Percentiles rank a stretch among this genome's conserved stretches.
These are phyloP conservation scores for Candida arabinofermentans DNA, from an alignment of 805 yeast genomes.

Conservation along the genomic window DNA sequence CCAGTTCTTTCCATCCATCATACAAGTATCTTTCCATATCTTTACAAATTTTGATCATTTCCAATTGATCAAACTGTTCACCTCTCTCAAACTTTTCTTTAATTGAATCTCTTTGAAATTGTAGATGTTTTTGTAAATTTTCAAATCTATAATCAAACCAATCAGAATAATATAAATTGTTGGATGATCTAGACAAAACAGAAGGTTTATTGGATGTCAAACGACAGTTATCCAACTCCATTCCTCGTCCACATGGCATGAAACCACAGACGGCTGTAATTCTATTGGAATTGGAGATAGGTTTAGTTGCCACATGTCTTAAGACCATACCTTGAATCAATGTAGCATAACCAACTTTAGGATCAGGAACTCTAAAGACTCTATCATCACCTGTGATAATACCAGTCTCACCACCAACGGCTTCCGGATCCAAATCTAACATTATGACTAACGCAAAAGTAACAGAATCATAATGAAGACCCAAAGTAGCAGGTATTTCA, in stretches of 20 bases:
- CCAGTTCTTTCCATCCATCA: slow-evolving; percentile 25
- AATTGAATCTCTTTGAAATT: slow-evolving; percentile 9
- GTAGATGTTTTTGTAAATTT: slow-evolving; percentile 21
- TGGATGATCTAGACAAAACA: slow-evolving; percentile 24
- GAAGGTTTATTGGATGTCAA: slow-evolving; percentile 25
- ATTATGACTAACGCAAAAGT: neutral
- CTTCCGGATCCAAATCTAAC: neutral
- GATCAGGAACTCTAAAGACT: neutral
- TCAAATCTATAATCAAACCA: slow-evolving; percentile 26
- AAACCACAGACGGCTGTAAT: neutral
- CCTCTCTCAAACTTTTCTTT: slow-evolving; percentile 6
- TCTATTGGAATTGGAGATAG: neutral
- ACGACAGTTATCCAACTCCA: slow-evolving; percentile 25
- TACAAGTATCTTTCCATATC: slow-evolving; percentile 21
- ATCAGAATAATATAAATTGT: slow-evolving; percentile 26
- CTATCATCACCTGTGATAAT: neutral
- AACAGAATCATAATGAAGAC: neutral
- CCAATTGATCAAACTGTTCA: slow-evolving; percentile 22
- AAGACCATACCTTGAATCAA: neutral
- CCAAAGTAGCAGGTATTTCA: neutral
- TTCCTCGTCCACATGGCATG: slow-evolving; percentile 15
- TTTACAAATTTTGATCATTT: slow-evolving; percentile 18
- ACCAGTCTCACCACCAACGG: neutral
- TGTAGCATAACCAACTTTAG: neutral
- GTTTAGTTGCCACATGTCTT: neutral